Conservation (phyloP, 2,329 filamentous ascomycete species). For the Podosphaera leucotricha region DNA sequence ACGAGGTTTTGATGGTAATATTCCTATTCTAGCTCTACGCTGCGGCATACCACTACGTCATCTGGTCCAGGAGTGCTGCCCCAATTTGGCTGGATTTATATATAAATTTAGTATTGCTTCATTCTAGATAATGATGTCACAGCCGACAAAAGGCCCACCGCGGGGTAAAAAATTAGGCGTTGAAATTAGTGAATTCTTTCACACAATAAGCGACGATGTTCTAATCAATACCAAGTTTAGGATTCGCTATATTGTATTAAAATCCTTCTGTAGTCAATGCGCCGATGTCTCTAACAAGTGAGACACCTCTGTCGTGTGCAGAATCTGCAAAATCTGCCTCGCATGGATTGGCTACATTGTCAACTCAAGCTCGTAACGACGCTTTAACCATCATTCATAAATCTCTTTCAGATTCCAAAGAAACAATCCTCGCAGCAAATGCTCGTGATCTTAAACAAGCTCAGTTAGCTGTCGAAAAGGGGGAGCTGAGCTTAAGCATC, state of each 20-base stretch:
- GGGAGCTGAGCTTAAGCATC: slow-evolving; percentile 56
- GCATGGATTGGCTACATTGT: slow-evolving; percentile 57
- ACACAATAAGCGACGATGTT: too few relatives aligned
- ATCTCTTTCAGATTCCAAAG: slow-evolving; percentile 44
- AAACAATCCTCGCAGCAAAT: slow-evolving; percentile 70
- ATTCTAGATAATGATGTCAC: too few relatives aligned
- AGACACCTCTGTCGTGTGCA: slow-evolving; percentile 55
- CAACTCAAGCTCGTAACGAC: slow-evolving; percentile 53
- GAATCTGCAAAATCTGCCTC: slow-evolving; percentile 59
- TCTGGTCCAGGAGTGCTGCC: too few relatives aligned
- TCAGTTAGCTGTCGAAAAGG: slow-evolving; percentile 46
- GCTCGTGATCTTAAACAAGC: slow-evolving; percentile 58
- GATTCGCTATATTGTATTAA: background rate
- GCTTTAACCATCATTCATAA: slow-evolving; percentile 65
- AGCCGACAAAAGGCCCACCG: too few relatives aligned
- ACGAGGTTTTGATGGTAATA: too few relatives aligned
- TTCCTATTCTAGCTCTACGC: too few relatives aligned
- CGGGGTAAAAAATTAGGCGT: too few relatives aligned
- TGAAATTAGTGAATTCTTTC: too few relatives aligned
- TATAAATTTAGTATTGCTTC: too few relatives aligned
- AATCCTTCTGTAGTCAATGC: background rate
- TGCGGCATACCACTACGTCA: too few relatives aligned
- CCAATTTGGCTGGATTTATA: too few relatives aligned
- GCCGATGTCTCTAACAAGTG: slow-evolving; percentile 72
- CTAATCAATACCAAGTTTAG: too few relatives aligned